Base-by-base conservation (phyloP, 352 stramenopile genomes). In the Phytophthora cryptogea region DNA sequence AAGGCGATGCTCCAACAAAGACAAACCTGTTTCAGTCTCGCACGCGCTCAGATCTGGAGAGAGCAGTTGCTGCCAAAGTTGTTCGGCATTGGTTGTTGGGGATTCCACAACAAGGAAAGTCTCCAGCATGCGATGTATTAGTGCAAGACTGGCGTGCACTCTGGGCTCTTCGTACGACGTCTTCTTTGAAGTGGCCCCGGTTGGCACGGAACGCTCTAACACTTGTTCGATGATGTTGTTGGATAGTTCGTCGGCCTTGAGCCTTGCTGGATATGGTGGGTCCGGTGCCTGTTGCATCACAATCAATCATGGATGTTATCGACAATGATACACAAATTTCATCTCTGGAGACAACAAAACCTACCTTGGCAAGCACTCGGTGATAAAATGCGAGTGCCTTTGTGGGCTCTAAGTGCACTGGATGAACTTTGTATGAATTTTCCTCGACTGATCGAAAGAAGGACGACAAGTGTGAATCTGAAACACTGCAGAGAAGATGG, bases 401-500 rank as follows among this genome's bases (percentile, higher is more conserved):
- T 2, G 80, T 88, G 2, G 65, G 67, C 10, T 59, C 74, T n/a
- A 90, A 52, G 6, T 26, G 45, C 13, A 11, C 20, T 37, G 27
- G 8, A 0, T 46, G 55, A 8, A 26, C 27, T 39, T 44, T 8
- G 7, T 30, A 40, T 4, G 14, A 35, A 33, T 17, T 32, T 30
- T 44, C 37, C 5, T 48, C 32, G 4, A 53, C 46, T n/a, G 70
- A 56, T 2, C 61, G 54, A 33, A 86, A 90, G 51, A 88, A 85
- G 32, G 57, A 66, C 1, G 59, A 56, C 5, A 91, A 44, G 13
- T 82, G 70, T 17, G 50, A 27, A 0, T 47, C 72, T 7, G 79
- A 86, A 11, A 91, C 78, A 30, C 69, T 86, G 59, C 72, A 83
- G 9, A 91, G 61, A 27, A 91, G 53, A 43, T 91, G 80, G 2